Conservation (phyloP, 2,329 filamentous ascomycete species). For the Fusarium sororula region DNA sequence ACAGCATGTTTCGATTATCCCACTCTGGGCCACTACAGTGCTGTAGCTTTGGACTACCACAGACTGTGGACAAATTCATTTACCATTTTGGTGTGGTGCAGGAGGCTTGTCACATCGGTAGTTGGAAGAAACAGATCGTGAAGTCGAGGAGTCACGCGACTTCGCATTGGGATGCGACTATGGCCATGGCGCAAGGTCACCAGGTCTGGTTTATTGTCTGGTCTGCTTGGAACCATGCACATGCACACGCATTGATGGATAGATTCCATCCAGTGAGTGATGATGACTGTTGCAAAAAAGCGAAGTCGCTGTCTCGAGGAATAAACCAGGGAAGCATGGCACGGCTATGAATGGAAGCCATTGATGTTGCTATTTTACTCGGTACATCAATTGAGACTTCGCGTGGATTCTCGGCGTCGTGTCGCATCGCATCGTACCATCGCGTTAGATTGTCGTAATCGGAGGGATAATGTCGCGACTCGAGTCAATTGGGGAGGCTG, state of each 20-base stretch:
- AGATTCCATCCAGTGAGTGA: background rate
- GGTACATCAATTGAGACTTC: background rate
- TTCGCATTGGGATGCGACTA: background rate
- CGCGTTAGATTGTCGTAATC: background rate
- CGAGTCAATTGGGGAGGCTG: background rate
- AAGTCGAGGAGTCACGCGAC: background rate
- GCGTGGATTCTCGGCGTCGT: background rate
- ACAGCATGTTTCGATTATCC: background rate
- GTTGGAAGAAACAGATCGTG: background rate
- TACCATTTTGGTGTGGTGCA: background rate
- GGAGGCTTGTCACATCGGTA: background rate
- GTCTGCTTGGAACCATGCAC: background rate
- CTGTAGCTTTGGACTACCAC: background rate
- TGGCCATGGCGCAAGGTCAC: background rate
- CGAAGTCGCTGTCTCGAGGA: background rate
- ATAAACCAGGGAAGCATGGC: background rate
- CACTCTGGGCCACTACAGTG: background rate
- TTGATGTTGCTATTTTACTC: background rate
- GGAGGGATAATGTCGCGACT: background rate
- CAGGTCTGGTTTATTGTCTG: background rate
- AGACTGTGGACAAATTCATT: background rate
- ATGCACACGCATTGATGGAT: background rate
- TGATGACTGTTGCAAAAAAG: background rate
- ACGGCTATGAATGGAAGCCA: background rate
- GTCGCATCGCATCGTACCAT: background rate